Conservation (phyloP, 306 rosid genomes). For the Cyamopsis tetragonoloba region DNA sequence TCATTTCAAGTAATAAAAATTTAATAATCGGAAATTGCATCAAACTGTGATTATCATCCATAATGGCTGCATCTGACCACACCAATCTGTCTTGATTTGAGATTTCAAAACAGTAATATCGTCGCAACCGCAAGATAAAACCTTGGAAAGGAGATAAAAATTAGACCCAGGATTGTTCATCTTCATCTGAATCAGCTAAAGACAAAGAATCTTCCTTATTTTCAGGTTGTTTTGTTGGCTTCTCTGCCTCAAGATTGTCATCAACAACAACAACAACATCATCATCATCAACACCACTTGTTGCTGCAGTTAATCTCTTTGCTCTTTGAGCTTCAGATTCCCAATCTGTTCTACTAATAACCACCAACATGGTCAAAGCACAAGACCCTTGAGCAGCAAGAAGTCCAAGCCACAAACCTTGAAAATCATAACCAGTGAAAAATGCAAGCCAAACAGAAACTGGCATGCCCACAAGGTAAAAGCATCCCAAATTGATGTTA, state of each 20-base stretch:
- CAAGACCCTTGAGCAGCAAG: conserved; percentile 89
- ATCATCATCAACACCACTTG: conserved; percentile 21
- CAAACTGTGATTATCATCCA: too few relatives aligned
- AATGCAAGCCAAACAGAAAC: conserved; percentile 65
- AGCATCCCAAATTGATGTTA: conserved; percentile 73
- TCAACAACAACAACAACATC: conserved; percentile 27
- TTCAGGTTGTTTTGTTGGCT: conserved; percentile 26
- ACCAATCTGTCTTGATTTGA: too few relatives aligned
- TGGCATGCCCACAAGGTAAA: conserved; percentile 88
- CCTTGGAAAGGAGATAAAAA: too few relatives aligned
- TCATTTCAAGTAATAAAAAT: too few relatives aligned
- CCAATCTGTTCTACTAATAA: conserved; percentile 71
- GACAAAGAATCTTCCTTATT: conserved; percentile 38
- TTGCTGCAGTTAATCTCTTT: conserved; percentile 30
- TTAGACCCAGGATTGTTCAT: conserved; percentile 34
- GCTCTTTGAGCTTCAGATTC: conserved; percentile 65
- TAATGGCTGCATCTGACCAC: too few relatives aligned
- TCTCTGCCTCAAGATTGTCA: conserved; percentile 27
- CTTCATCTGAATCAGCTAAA: conserved; percentile 19
- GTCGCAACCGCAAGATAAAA: too few relatives aligned
- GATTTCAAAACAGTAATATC: too few relatives aligned
- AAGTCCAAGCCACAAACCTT: conserved; percentile 84
- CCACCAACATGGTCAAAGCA: conserved; percentile 77
- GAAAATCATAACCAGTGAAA: conserved; percentile 62
- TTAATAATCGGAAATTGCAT: too few relatives aligned